A percentile compares a stretch with the other conserved stretches of the same genome.
These are phyloP conservation scores for Fragilaria radians DNA, from an alignment of 108 stramenopile species.

Conservation along the genomic window DNA sequence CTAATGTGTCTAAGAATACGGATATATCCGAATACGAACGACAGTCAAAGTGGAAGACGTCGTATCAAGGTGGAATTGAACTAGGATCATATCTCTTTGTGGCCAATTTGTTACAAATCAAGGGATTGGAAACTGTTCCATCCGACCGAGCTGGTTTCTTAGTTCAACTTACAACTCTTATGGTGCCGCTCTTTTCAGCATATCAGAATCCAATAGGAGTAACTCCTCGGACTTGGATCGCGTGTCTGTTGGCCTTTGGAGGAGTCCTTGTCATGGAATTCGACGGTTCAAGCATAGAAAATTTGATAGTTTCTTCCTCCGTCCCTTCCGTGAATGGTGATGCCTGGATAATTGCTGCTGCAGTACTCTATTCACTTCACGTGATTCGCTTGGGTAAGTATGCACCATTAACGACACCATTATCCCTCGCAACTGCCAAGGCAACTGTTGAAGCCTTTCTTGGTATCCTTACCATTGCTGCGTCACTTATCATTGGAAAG, in stretches of 20 bases:
- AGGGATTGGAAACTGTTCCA: conserved; percentile 67
- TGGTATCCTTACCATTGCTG: conserved; percentile 24
- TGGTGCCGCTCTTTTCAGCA: conserved; percentile 59
- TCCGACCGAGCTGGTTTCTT: conserved; percentile 80
- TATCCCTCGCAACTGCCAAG: conserved; percentile 68
- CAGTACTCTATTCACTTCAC: conserved; percentile 71
- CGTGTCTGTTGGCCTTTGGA: conserved; percentile 64
- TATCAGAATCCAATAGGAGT: conserved; percentile 21
- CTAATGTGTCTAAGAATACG: background rate
- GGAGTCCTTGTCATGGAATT: conserved; percentile 73
- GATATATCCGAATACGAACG: background rate
- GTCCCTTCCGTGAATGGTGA: conserved; percentile 53
- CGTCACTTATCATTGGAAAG: background rate
- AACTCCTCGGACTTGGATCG: conserved; percentile 48
- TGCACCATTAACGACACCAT: conserved; percentile 50
- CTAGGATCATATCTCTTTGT: conserved; percentile 75
- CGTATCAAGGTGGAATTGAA: conserved; percentile 52
- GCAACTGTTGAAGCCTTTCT: conserved; percentile 58
- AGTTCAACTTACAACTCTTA: conserved; percentile 76
- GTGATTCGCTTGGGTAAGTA: conserved; percentile 72
- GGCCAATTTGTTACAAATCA: conserved; percentile 71
- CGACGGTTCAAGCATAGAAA: conserved; percentile 23
- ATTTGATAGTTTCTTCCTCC: conserved; percentile 4
- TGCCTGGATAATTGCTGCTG: conserved; percentile 56
- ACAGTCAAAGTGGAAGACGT: background rate